These are phyloP conservation scores for Populus hybrid DNA, from an alignment of 441 rosid species.

Conservation along the genomic window DNA sequence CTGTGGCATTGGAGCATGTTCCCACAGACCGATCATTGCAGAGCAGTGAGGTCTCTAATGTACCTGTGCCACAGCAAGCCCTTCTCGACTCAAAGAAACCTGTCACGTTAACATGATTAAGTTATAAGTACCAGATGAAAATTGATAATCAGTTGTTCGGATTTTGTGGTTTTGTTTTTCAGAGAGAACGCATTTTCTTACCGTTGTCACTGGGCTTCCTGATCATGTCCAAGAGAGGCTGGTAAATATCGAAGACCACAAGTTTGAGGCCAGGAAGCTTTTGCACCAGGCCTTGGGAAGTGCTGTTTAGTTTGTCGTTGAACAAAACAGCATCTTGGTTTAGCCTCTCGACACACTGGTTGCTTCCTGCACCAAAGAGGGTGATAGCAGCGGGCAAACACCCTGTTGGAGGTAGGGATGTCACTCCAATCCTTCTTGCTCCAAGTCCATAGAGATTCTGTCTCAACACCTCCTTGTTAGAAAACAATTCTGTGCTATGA, in stretches of 20 bases:
- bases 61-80: conserved; percentile 95
- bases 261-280: conserved; percentile 76
- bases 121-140: background rate
- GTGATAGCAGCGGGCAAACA: conserved; percentile 93
- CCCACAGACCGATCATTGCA: conserved; percentile 69
- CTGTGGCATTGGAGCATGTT: conserved; percentile 54
- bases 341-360: conserved; percentile 61
- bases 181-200: conserved; percentile 16
- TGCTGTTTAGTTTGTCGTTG: conserved; percentile 68
- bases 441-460: conserved; percentile 77
- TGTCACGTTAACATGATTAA: conserved; percentile 27
- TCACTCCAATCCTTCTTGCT: conserved; percentile 85
- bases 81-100: conserved; percentile 86
- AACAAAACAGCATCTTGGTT: conserved; percentile 70
- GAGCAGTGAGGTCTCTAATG: conserved; percentile 76
- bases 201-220: conserved; percentile 64
- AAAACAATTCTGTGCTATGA: conserved; percentile 22
- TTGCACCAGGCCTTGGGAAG: conserved; percentile 50
- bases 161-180: background rate
- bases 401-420: conserved; percentile 79
- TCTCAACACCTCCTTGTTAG: conserved; percentile 15
- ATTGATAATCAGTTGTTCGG: background rate
- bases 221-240: conserved; percentile 71
- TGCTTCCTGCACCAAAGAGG: conserved; percentile 74
- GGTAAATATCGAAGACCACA: conserved; percentile 73